Conservation (phyloP, 2,329 filamentous ascomycete genomes). For the Colletotrichum gigasporum region DNA sequence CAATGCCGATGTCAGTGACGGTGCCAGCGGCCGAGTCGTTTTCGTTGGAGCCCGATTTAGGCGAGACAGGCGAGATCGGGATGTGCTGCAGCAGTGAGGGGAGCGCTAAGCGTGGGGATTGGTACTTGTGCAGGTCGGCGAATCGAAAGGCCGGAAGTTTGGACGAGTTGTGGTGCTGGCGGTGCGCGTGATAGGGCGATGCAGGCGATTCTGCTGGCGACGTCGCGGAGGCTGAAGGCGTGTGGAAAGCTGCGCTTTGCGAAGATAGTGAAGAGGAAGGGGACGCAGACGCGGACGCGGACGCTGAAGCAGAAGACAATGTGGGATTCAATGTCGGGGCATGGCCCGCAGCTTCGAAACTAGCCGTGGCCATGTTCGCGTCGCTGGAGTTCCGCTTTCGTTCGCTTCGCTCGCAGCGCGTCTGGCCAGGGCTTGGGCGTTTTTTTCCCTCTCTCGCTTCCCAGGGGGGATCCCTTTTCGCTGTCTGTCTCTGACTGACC, state of each 20-base stretch:
- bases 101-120: constrained; percentile 32
- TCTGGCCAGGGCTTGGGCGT: constrained; percentile 7
- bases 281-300: constrained; percentile 24
- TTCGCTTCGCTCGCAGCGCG: constrained; percentile 24
- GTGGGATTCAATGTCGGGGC: constrained; percentile 28
- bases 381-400: constrained; percentile 24
- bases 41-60: constrained; percentile 39
- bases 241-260: constrained; percentile 18
- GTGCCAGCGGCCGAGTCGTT: constrained; percentile 12
- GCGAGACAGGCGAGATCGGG: constrained; percentile 52
- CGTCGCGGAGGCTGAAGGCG: constrained; percentile 9
- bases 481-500: constrained; percentile 22
- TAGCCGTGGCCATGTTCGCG: constrained; percentile 29
- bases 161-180: constrained; percentile 63
- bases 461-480: constrained; percentile 1
- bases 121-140: constrained; percentile 55
- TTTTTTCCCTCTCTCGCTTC: neutral
- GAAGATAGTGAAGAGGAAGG: constrained; percentile 24
- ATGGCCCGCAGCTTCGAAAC: constrained; percentile 32
- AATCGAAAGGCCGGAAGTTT: constrained; percentile 66
- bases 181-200: constrained; percentile 53
- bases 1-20: constrained; percentile 1
- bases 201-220: constrained; percentile 31
- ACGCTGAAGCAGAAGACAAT: constrained; percentile 25
- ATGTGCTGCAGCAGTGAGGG: constrained; percentile 45